Conservation (phyloP, 306 rosid genomes). For the Pterocarpus macrocarpus region DNA sequence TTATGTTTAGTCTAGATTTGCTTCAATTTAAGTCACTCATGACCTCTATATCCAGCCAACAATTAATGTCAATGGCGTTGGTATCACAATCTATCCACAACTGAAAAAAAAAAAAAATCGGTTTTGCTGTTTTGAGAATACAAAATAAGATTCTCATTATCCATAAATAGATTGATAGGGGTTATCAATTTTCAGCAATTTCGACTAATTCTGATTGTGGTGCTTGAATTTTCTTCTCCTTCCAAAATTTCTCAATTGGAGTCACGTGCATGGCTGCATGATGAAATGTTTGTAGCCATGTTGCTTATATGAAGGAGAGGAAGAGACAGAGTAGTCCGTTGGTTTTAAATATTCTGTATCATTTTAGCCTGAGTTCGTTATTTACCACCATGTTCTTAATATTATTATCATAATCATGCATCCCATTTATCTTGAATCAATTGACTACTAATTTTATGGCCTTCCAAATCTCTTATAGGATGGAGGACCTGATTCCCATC, state of each 20-base stretch:
- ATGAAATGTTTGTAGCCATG: neutral
- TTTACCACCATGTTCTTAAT: neutral
- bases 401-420: neutral
- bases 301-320: neutral
- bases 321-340: neutral
- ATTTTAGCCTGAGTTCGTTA: neutral
- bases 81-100: neutral
- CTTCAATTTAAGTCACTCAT: neutral
- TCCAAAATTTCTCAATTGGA: neutral
- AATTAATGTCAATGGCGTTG: neutral
- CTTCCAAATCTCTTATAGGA: slow-evolving; percentile 60
- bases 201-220: neutral
- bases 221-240: neutral
- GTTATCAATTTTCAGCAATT: neutral
- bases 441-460: slow-evolving; percentile 22
- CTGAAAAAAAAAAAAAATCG: neutral
- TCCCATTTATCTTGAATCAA: slow-evolving; percentile 1
- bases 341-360: neutral
- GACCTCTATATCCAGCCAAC: neutral
- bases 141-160: neutral
- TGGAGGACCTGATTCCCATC: slow-evolving; percentile 81
- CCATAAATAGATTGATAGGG: neutral
- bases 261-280: neutral
- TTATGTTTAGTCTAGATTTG: neutral
- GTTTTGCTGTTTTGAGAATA: neutral